Conservation (phyloP, 805 yeast genomes). For the Ogataea siamensis region DNA sequence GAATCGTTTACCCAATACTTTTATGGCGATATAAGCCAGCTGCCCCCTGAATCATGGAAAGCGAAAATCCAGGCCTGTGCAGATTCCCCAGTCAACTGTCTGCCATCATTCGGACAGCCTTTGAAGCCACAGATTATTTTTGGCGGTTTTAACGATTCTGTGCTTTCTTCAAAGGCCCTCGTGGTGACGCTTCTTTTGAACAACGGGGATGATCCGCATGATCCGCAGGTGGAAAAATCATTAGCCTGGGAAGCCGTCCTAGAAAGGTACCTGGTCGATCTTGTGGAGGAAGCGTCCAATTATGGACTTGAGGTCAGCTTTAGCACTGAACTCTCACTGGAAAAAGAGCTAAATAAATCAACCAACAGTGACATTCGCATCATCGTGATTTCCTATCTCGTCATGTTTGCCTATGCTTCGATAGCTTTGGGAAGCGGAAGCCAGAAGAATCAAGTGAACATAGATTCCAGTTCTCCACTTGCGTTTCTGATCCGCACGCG, state of each 20-base stretch:
- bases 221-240: slow-evolving; percentile 40
- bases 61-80: slow-evolving; percentile 58
- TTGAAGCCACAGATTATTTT: slow-evolving; percentile 68
- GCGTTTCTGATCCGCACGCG: slow-evolving; percentile 49
- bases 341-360: slow-evolving; percentile 78
- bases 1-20: slow-evolving; percentile 91
- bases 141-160: slow-evolving; percentile 50
- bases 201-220: slow-evolving; percentile 46
- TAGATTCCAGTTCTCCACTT: slow-evolving; percentile 11
- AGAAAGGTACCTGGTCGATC: slow-evolving; percentile 49
- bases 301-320: slow-evolving; percentile 65
- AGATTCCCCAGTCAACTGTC: slow-evolving; percentile 79
- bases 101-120: slow-evolving; percentile 91
- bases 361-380: slow-evolving; percentile 75
- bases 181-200: slow-evolving; percentile 71
- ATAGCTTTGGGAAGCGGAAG: slow-evolving; percentile 62
- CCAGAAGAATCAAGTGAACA: slow-evolving; percentile 9
- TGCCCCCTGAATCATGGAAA: slow-evolving; percentile 58
- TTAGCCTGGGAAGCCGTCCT: slow-evolving; percentile 71
- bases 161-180: slow-evolving; percentile 65
- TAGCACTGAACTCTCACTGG: slow-evolving; percentile 80
- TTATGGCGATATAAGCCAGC: slow-evolving; percentile 52
- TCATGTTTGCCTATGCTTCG: slow-evolving; percentile 88
- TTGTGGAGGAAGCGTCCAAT: slow-evolving; percentile 45
- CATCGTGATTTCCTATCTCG: slow-evolving; percentile 69